Percentiles rank a stretch among this genome's conserved stretches.
Conservation (phyloP, 108 stramenopile species). For the Skeletonema marinoi region DNA sequence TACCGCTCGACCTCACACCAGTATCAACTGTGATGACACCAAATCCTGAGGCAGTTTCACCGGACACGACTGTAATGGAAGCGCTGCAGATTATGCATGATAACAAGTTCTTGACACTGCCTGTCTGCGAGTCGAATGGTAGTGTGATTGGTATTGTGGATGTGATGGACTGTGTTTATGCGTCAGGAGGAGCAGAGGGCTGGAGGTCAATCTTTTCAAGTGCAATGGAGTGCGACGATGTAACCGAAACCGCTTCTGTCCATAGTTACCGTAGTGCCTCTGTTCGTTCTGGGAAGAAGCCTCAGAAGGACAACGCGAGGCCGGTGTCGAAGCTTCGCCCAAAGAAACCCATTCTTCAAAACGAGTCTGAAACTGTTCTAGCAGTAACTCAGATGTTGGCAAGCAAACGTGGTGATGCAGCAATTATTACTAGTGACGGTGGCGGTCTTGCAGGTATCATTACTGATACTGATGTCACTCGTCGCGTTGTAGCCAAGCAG, state of each 20-base stretch:
- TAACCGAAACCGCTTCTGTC: constrained; percentile 58
- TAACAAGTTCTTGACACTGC: constrained; percentile 91
- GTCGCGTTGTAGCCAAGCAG: constrained; percentile 74
- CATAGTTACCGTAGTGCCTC: constrained; percentile 32
- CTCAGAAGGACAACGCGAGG: background rate
- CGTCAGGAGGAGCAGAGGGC: constrained; percentile 80
- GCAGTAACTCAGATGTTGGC: constrained; percentile 64
- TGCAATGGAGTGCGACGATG: constrained; percentile 71
- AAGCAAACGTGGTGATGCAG: constrained; percentile 67
- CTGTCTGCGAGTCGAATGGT: constrained; percentile 85
- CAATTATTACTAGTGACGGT: constrained; percentile 52
- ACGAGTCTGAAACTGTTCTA: constrained; percentile 61
- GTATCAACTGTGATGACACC: constrained; percentile 90
- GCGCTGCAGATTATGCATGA: constrained; percentile 94
- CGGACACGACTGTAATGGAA: constrained; percentile 87
- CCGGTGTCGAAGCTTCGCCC: constrained; percentile 81
- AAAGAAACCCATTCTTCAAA: constrained; percentile 36
- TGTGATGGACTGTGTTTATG: constrained; percentile 93
- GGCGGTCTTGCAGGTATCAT: constrained; percentile 87
- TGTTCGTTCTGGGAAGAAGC: constrained; percentile 5
- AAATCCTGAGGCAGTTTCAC: constrained; percentile 88
- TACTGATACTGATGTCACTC: constrained; percentile 82
- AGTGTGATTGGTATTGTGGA: constrained; percentile 91
- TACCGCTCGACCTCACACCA: constrained; percentile 68
- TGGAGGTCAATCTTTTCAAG: constrained; percentile 81